A percentile compares a stretch with the other conserved stretches of the same genome.
Evolutionary conservation across 2,329 filamentous ascomycete genomes (phyloP).

Genomic region (Westerdykella sp.): DNA sequence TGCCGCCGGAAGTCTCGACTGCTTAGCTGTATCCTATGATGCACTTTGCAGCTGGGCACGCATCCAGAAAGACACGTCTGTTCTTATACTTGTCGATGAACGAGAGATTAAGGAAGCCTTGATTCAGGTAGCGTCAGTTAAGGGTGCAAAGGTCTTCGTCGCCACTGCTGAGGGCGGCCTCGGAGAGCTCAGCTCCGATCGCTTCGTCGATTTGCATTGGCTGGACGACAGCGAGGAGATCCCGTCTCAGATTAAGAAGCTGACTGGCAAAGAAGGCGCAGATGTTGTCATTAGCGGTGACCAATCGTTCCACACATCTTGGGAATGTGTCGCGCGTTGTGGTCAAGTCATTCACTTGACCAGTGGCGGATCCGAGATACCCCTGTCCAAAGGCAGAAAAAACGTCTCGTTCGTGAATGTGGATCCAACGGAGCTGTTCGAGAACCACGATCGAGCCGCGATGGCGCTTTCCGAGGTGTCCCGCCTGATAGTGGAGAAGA

Average conservation of each 20-base stretch:
- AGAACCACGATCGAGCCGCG: not conserved
- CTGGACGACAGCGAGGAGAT: too few relatives aligned
- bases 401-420: not conserved
- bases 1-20: slow-evolving; percentile 1
- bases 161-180: too few relatives aligned
- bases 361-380: not conserved
- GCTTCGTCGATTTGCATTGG: too few relatives aligned
- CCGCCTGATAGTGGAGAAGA: not conserved
- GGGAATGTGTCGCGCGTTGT: slow-evolving; percentile 1
- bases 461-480: not conserved
- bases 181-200: too few relatives aligned
- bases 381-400: not conserved
- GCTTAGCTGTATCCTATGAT: slow-evolving; percentile 5
- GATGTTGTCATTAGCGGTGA: too few relatives aligned
- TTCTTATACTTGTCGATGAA: slow-evolving; percentile 14
- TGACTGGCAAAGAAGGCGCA: too few relatives aligned
- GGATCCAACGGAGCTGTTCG: not conserved
- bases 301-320: not conserved
- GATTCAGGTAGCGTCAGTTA: slow-evolving; percentile 1
- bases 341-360: slow-evolving; percentile 1
- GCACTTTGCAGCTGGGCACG: slow-evolving; percentile 13
- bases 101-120: slow-evolving; percentile 10
- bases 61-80: slow-evolving; percentile 19
- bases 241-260: too few relatives aligned
- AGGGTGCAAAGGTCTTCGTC: too few relatives aligned